Conservation (phyloP, 352 stramenopile genomes). For the Phytophthora pluvialis region DNA sequence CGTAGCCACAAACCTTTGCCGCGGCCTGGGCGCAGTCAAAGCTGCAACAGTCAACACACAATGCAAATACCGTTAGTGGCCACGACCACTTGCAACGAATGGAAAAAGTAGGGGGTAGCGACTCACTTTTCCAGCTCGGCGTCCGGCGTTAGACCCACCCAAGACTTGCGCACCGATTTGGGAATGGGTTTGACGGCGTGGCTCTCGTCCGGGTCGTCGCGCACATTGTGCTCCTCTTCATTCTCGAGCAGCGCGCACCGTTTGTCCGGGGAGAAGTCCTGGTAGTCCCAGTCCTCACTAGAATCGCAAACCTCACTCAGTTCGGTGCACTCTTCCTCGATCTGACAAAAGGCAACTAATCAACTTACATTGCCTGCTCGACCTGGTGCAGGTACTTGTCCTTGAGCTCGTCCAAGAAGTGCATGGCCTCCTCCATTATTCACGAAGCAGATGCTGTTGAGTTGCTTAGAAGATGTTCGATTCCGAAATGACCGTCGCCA, state of each 20-base stretch:
- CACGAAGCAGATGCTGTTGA: not conserved
- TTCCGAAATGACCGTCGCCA: conserved; percentile 17
- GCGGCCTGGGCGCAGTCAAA: conserved; percentile 31
- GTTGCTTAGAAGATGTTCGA: conserved; percentile 17
- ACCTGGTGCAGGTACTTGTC: conserved; percentile 67
- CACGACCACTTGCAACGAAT: too few relatives aligned
- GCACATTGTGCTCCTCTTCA: conserved; percentile 47
- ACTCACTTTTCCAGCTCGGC: conserved; percentile 57
- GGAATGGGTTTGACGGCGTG: conserved; percentile 43
- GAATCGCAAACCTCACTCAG: not conserved
- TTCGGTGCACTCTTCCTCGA: not conserved
- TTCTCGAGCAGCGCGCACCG: conserved; percentile 63
- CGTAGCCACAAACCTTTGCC: conserved; percentile 34
- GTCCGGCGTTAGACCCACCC: conserved; percentile 54
- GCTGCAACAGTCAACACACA: conserved; percentile 10
- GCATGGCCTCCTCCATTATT: conserved; percentile 45
- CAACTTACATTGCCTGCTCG: conserved; percentile 58
- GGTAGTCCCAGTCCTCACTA: conserved; percentile 78
- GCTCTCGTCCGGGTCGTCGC: conserved; percentile 45
- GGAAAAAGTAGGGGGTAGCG: not conserved
- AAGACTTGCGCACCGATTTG: conserved; percentile 37
- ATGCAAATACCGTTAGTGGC: not conserved
- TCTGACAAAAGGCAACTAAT: not conserved
- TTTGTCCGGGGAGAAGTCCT: conserved; percentile 73
- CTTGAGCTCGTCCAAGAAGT: conserved; percentile 64